Evolutionary conservation across 2,329 filamentous ascomycete species (phyloP).

Genomic region (Thelonectria rubi): DNA sequence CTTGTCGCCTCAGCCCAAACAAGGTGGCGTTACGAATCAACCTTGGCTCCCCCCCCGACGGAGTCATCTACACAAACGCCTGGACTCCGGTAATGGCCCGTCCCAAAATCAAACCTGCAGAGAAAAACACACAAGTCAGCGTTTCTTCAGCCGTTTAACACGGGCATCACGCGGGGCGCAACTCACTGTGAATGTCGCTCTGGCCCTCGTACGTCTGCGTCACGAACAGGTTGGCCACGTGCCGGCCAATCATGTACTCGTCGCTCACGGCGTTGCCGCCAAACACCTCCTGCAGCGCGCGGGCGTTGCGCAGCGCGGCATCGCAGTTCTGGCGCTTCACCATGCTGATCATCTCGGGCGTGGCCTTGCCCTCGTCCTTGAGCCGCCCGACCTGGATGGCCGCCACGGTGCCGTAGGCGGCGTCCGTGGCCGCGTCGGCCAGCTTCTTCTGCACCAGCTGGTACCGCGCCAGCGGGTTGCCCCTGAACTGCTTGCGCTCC

Average conservation of each 20-base stretch:
- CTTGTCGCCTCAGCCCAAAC: neutral
- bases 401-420: conserved; percentile 88
- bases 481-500: conserved; percentile 95
- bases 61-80: conserved; percentile 70
- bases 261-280: conserved; percentile 98
- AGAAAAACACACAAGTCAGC: conserved; percentile 43
- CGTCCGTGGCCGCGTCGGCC: conserved; percentile 90
- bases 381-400: conserved; percentile 90
- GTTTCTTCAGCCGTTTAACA: conserved; percentile 12
- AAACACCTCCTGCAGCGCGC: conserved; percentile 91
- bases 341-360: conserved; percentile 96
- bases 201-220: conserved; percentile 99
- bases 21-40: conserved; percentile 5
- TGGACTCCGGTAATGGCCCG: conserved; percentile 78
- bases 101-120: conserved; percentile 72
- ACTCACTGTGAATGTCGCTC: conserved; percentile 95
- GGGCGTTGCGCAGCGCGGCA: conserved; percentile 79
- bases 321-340: conserved; percentile 99
- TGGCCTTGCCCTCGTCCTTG: conserved; percentile 88
- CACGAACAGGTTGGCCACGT: conserved; percentile 96
- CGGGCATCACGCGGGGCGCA: conserved; percentile 39
- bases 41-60: neutral
- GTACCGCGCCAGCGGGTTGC: conserved; percentile 93
- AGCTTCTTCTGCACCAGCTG: conserved; percentile 98
- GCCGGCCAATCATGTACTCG: conserved; percentile 93